phyloP scores from a whole-genome alignment of 306 rosid species.

The Parietaria judaica region DNA sequence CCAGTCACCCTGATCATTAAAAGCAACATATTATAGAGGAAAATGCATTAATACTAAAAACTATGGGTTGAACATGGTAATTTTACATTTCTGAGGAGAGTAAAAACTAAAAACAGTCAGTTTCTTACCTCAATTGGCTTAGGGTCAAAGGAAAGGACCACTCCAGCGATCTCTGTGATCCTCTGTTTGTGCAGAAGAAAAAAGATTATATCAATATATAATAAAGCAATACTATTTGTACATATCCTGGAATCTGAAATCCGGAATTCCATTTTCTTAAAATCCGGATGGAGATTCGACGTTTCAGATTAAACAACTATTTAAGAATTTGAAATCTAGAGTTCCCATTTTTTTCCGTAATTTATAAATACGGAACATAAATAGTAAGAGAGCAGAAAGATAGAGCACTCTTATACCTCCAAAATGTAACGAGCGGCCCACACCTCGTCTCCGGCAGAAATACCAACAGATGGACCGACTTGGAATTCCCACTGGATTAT shows the following conservation, averaged over 20 bases:
- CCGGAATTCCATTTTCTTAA: too few relatives aligned
- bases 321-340: too few relatives aligned
- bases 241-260: too few relatives aligned
- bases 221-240: too few relatives aligned
- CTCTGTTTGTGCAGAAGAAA: slow-evolving; percentile 36
- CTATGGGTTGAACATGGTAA: too few relatives aligned
- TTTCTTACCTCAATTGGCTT: slow-evolving; percentile 71
- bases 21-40: not conserved
- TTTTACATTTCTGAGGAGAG: not conserved
- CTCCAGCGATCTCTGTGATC: slow-evolving; percentile 85
- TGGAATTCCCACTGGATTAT: slow-evolving; percentile 77
- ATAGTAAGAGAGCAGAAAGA: not conserved
- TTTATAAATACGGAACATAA: too few relatives aligned
- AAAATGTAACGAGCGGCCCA: slow-evolving; percentile 88
- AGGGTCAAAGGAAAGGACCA: slow-evolving; percentile 75
- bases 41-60: not conserved
- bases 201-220: not conserved
- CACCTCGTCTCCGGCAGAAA: slow-evolving; percentile 74
- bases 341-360: too few relatives aligned
- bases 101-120: not conserved
- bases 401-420: slow-evolving; percentile 39
- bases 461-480: slow-evolving; percentile 89
- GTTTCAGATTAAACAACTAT: too few relatives aligned
- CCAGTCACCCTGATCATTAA: slow-evolving; percentile 70
- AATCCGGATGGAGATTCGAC: too few relatives aligned